Evolutionary conservation across 2,329 filamentous ascomycete genomes (phyloP), one percentile per base, ranked within the genome.

Genomic region (Trichoderma afroharzianum): DNA sequence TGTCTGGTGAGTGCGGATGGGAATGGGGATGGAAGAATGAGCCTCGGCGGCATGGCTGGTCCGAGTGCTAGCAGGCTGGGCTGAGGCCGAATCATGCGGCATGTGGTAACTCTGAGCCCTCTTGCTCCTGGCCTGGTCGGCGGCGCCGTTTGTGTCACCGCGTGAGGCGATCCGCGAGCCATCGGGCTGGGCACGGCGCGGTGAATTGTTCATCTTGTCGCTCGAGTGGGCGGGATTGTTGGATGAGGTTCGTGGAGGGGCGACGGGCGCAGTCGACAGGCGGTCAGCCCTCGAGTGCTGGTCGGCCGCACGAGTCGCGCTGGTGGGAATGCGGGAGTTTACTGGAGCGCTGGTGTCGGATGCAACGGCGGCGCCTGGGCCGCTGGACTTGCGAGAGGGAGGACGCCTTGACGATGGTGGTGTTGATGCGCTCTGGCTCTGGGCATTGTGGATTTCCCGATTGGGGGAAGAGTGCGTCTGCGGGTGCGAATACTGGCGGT

Each of bases 191-290:
- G 76, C 79, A 71, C 83, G 82, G 69, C 82, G 81, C 2, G 85
- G 81, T 5, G 85, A 83, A 72, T 81, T 81, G 47, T 81, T 78
- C 50, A 81, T 77, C 72, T 83, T 84, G 62, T 87, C 85, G 76
- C 79, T 82, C n/a, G 85, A 82, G 18, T 83, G 79, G 47, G 80
- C 76, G 73, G 83, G 81, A 73, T 83, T 81, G 74, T 90, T 92
- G 57, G 93, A 96, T 15, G 94, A 97, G 8, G 93, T 95, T 78
- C 94, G 89, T 43, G 93, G 93, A 62, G 93, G 94, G 70, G 92
- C 91, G 76, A 93, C 87, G 28, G 93, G 91, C 68, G 92, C 89
- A 81, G 85, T 88, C 82, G 83, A 88, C 82, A 85, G 84, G 77
- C 86, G 85, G 77, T 87, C 86, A 73, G 85, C 83, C 71, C 83